phyloP scores from a whole-genome alignment of 306 rosid genomes.

The Acacia confusa region DNA sequence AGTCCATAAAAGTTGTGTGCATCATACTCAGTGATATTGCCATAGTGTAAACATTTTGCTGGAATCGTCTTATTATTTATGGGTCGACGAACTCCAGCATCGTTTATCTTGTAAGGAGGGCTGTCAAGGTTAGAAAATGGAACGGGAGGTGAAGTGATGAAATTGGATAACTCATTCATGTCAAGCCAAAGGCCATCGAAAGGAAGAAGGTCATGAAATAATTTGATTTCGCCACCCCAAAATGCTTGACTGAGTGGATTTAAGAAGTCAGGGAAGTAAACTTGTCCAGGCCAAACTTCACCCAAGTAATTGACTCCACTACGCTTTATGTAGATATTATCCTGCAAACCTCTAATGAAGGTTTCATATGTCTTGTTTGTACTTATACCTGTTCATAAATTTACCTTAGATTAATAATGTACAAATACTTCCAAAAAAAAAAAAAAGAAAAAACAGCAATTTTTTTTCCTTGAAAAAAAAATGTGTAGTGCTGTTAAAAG shows the following conservation, averaged over 20 bases:
- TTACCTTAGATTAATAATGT: slow-evolving; percentile 1
- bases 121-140: slow-evolving; percentile 65
- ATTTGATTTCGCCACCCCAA: slow-evolving; percentile 74
- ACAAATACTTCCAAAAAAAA: not conserved
- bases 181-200: slow-evolving; percentile 90
- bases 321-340: slow-evolving; percentile 68
- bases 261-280: slow-evolving; percentile 76
- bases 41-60: slow-evolving; percentile 63
- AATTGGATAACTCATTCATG: slow-evolving; percentile 85
- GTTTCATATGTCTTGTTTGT: slow-evolving; percentile 63
- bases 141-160: slow-evolving; percentile 54
- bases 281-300: slow-evolving; percentile 92
- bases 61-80: slow-evolving; percentile 59
- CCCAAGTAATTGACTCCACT: slow-evolving; percentile 68
- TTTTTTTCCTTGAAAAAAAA: not conserved
- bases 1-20: slow-evolving; percentile 78
- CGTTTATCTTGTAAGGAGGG: slow-evolving; percentile 80
- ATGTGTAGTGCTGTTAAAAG: not conserved
- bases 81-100: slow-evolving; percentile 37
- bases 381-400: slow-evolving; percentile 61
- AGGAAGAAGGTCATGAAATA: slow-evolving; percentile 55
- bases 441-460: not conserved
- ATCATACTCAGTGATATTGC: slow-evolving; percentile 70
- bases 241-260: slow-evolving; percentile 51
- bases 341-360: slow-evolving; percentile 63